Conservation (phyloP, 2,329 filamentous ascomycete species). For the Stagonosporopsis rhizophila region DNA sequence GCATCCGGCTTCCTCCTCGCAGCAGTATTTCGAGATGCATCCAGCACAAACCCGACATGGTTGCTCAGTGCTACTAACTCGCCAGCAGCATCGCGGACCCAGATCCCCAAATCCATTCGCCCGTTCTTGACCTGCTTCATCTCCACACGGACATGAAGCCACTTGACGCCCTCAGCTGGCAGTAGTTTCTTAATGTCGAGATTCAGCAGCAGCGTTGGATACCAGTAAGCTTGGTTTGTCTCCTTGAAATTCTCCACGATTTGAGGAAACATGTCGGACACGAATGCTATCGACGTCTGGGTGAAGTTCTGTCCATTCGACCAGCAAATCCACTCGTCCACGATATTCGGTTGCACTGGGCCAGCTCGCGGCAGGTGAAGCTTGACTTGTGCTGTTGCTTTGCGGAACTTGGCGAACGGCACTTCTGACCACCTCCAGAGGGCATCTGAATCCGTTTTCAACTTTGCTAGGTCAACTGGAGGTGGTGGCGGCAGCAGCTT, state of each 20-base stretch:
- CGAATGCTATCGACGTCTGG: constrained; percentile 67
- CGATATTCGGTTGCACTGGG: constrained; percentile 49
- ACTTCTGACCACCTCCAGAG: constrained; percentile 58
- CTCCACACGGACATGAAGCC: constrained; percentile 71
- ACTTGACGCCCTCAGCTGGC: constrained; percentile 72
- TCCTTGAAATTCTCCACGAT: constrained; percentile 62
- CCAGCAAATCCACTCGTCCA: constrained; percentile 74
- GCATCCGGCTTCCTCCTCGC: constrained; percentile 52
- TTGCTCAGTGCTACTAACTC: constrained; percentile 72
- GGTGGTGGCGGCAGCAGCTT: constrained; percentile 56
- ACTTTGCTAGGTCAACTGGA: constrained; percentile 51
- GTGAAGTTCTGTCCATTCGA: constrained; percentile 68
- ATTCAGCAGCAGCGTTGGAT: constrained; percentile 77
- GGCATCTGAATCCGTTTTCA: constrained; percentile 54
- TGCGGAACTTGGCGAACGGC: constrained; percentile 56
- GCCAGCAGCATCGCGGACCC: constrained; percentile 68
- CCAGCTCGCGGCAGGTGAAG: constrained; percentile 61
- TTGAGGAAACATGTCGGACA: constrained; percentile 74
- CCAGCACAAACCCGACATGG: constrained; percentile 71
- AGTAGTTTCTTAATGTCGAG: constrained; percentile 78
- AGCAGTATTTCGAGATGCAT: constrained; percentile 68
- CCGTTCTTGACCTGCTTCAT: constrained; percentile 74
- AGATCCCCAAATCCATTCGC: constrained; percentile 75
- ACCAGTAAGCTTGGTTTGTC: constrained; percentile 64
- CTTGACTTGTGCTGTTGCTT: constrained; percentile 59